Evolutionary conservation across 257 asterid genomes (phyloP).

Genomic region (Primulina eburnea): DNA sequence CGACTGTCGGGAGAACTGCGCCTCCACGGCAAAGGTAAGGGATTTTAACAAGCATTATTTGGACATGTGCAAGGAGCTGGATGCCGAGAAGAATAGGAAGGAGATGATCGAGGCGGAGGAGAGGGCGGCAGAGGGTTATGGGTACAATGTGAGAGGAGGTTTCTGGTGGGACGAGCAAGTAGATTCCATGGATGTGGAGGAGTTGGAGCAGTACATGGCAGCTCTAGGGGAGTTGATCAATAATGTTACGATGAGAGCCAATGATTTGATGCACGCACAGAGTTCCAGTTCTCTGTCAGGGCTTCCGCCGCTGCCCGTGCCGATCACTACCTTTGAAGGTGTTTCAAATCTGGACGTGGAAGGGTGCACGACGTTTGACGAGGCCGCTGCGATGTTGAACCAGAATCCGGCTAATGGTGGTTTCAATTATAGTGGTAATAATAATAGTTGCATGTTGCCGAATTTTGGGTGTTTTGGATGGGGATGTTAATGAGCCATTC

Average conservation of each 20-base stretch:
- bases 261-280: not conserved
- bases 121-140: not conserved
- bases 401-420: not conserved
- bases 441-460: not conserved
- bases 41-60: not conserved
- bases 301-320: not conserved
- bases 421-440: not conserved
- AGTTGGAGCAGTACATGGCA: not conserved
- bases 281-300: not conserved
- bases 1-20: not conserved
- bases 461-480: not conserved
- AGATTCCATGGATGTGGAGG: not conserved
- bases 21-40: not conserved
- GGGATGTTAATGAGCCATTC: no score
- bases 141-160: not conserved
- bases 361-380: not conserved
- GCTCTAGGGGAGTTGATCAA: not conserved
- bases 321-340: not conserved
- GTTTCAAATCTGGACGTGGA: not conserved
- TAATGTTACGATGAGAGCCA: not conserved
- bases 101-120: not conserved
- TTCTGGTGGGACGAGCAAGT: slow-evolving; percentile 3
- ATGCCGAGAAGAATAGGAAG: slow-evolving; percentile 3
- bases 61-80: not conserved
- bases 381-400: not conserved